A percentile compares a stretch with the other conserved stretches of the same genome.
Evolutionary conservation across 192 early-diverging fungal species (phyloP).

Genomic region (Coemansia sp.): DNA sequence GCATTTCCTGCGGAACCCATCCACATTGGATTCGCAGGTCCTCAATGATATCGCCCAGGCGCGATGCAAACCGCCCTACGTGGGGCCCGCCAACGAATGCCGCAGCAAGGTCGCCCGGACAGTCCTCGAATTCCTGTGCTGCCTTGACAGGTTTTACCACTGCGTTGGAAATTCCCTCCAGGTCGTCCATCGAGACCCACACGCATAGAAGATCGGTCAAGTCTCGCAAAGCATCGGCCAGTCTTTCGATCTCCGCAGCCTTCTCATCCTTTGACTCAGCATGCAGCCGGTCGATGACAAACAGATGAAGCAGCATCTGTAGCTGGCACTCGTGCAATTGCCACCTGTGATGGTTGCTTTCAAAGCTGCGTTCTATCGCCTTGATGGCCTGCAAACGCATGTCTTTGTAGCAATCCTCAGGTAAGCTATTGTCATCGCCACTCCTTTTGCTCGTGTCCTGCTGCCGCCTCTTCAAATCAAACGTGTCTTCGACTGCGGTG

Average conservation of each 20-base stretch:
- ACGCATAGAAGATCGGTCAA: conserved; percentile 39
- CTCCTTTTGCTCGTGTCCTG: not conserved
- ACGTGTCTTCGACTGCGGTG: conserved; percentile 20
- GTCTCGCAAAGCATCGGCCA: conserved; percentile 23
- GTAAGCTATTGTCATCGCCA: not conserved
- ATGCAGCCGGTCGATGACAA: conserved; percentile 12
- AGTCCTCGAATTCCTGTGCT: not conserved
- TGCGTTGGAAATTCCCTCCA: conserved; percentile 1
- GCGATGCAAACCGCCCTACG: conserved; percentile 15
- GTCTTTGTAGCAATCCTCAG: not conserved
- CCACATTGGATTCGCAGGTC: conserved; percentile 48
- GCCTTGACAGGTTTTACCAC: not conserved
- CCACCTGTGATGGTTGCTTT: conserved; percentile 15
- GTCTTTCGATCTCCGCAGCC: not conserved
- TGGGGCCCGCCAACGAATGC: conserved; percentile 35
- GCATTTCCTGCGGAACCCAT: conserved; percentile 26
- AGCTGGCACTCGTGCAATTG: conserved; percentile 43
- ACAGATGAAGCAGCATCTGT: conserved; percentile 40
- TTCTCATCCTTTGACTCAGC: not conserved
- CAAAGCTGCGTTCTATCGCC: not conserved
- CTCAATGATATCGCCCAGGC: conserved; percentile 29
- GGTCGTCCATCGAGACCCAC: conserved; percentile 40
- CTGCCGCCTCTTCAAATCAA: conserved; percentile 4
- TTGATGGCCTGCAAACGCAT: conserved; percentile 9
- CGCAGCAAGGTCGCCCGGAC: conserved; percentile 21